Conservation (phyloP, 169 alveolate genomes). For the Perkinsus chesapeaki region DNA sequence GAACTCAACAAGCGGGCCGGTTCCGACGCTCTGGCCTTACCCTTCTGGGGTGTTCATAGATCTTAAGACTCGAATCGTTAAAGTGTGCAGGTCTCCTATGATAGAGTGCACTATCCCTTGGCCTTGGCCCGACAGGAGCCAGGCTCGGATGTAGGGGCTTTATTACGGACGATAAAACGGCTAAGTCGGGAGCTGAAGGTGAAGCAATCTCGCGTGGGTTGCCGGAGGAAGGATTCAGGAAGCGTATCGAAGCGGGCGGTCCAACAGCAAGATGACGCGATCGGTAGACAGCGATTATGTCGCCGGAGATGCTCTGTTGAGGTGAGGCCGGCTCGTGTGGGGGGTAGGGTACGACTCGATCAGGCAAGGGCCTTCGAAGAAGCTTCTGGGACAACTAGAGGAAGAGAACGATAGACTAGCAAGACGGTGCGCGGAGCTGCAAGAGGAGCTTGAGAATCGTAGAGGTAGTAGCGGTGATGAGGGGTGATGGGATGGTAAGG, state of each 20-base stretch:
- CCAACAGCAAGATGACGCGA: neutral
- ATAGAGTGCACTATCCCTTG: neutral
- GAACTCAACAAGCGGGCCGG: too few species aligned
- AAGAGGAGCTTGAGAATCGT: neutral
- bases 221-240: neutral
- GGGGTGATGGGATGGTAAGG: neutral
- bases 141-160: neutral
- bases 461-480: neutral
- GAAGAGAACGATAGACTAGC: neutral
- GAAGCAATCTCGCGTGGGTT: neutral
- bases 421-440: neutral
- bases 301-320: neutral
- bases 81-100: neutral
- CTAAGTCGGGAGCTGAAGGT: neutral
- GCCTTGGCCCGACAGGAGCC: neutral
- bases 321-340: neutral
- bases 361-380: neutral
- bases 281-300: neutral
- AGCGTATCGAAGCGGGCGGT: neutral
- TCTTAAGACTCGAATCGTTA: too few species aligned
- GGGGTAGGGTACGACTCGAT: neutral
- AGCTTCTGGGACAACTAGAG: neutral
- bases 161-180: neutral
- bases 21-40: too few species aligned
- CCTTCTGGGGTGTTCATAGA: too few species aligned